Conservation (phyloP, 345 rosid species). For the Ceriops decandra region DNA sequence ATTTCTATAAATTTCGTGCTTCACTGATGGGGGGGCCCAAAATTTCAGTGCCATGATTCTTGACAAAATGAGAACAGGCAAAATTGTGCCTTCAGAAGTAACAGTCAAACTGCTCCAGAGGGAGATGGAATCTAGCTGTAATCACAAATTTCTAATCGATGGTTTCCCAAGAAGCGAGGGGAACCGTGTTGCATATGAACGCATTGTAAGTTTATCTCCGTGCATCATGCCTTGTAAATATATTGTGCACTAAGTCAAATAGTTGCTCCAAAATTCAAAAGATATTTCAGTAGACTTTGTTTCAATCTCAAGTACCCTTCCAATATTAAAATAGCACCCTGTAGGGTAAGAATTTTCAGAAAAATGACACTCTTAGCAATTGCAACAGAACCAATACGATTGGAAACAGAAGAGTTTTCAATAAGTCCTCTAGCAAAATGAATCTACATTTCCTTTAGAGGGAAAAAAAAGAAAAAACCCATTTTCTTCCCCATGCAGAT, state of each 20-base stretch:
- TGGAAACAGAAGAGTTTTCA: not conserved
- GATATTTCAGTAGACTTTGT: too few relatives aligned
- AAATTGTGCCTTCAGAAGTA: conserved; percentile 34
- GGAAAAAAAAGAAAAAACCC: not conserved
- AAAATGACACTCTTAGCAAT: not conserved
- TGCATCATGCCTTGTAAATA: not conserved
- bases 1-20: not conserved
- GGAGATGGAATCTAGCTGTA: conserved; percentile 25
- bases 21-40: not conserved
- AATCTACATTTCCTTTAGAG: not conserved
- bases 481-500: conserved; percentile 17
- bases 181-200: conserved; percentile 23
- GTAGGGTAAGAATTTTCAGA: not conserved
- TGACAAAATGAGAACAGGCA: conserved; percentile 25
- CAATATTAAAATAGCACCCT: too few relatives aligned
- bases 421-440: not conserved
- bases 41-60: conserved; percentile 23
- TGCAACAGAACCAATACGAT: not conserved
- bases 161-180: conserved; percentile 34
- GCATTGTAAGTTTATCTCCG: conserved; percentile 19
- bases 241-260: not conserved
- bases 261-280: not conserved
- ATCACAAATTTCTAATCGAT: conserved; percentile 25
- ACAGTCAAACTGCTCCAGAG: conserved; percentile 26
- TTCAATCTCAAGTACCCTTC: too few relatives aligned